Evolutionary conservation across 1,284 basidiomycete species (phyloP).

Genomic region (Termitomyces sp.): DNA sequence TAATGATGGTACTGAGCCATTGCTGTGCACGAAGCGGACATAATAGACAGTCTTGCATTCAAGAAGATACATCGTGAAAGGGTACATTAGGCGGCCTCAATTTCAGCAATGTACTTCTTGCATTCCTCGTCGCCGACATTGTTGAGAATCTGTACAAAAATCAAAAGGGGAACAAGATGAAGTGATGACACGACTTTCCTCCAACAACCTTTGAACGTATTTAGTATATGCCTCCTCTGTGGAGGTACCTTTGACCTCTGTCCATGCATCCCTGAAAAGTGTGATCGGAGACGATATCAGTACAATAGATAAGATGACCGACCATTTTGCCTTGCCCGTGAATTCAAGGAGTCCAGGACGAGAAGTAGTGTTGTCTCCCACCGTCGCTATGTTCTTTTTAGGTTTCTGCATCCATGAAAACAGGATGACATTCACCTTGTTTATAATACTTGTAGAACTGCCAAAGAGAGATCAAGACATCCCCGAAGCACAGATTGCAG

Average conservation of each 20-base stretch:
- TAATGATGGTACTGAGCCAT: background rate
- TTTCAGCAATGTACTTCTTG: slow-evolving; percentile 53
- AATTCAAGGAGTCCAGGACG: slow-evolving; percentile 77
- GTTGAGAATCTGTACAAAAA: slow-evolving; percentile 46
- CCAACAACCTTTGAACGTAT: slow-evolving; percentile 72
- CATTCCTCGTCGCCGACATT: slow-evolving; percentile 46
- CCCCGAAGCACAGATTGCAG: slow-evolving; percentile 2
- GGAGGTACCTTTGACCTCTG: slow-evolving; percentile 62
- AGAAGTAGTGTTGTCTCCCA: slow-evolving; percentile 64
- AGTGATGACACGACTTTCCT: slow-evolving; percentile 36
- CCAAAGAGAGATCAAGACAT: slow-evolving; percentile 5
- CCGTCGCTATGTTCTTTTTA: slow-evolving; percentile 42
- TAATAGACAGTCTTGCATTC: background rate
- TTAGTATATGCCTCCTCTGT: slow-evolving; percentile 65
- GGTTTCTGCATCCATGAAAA: background rate
- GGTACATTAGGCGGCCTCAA: slow-evolving; percentile 42
- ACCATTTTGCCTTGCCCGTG: slow-evolving; percentile 84
- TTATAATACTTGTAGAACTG: slow-evolving; percentile 94
- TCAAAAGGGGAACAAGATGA: background rate
- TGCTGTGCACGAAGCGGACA: slow-evolving; percentile 1
- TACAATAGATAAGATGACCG: slow-evolving; percentile 17
- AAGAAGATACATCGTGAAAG: background rate
- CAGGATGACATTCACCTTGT: slow-evolving; percentile 56
- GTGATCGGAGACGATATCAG: slow-evolving; percentile 8
- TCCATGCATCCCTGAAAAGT: slow-evolving; percentile 81